Conservation (phyloP, 2,329 filamentous ascomycete species). For the Mycosphaerella arachidis region DNA sequence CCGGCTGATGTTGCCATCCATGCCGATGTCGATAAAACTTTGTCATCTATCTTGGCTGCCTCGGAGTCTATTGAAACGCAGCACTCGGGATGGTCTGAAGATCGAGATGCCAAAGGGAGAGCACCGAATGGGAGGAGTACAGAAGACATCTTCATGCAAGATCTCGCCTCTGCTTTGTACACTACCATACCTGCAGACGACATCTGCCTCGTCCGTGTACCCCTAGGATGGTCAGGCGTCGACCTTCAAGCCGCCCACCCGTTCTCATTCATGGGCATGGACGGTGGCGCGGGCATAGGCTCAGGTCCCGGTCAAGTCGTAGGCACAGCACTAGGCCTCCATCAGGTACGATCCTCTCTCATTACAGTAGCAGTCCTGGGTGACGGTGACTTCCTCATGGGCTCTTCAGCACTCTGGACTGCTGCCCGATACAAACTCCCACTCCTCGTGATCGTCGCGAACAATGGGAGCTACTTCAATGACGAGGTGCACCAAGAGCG, state of each 20-base stretch:
- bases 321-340: constrained; percentile 16
- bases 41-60: constrained; percentile 9
- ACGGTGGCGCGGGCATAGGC: constrained; percentile 18
- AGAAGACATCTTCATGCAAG: constrained; percentile 16
- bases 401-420: constrained; percentile 17
- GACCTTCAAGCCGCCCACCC: constrained; percentile 12
- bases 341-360: not conserved
- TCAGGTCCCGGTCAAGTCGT: constrained; percentile 18
- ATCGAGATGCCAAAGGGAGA: not conserved
- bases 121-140: not conserved
- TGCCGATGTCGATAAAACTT: constrained; percentile 15
- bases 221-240: constrained; percentile 15
- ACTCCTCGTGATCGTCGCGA: constrained; percentile 13
- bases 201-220: constrained; percentile 18
- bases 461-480: constrained; percentile 19
- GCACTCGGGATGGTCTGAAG: constrained; percentile 4
- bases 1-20: constrained; percentile 13
- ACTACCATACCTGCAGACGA: constrained; percentile 9
- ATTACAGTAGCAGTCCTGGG: constrained; percentile 13
- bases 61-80: constrained; percentile 3
- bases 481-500: constrained; percentile 21
- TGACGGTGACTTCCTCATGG: constrained; percentile 20
- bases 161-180: constrained; percentile 14
- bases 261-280: constrained; percentile 20
- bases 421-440: constrained; percentile 14